Base-by-base conservation (phyloP, 2,329 filamentous ascomycete species). In the Achaetomium macrosporum region DNA sequence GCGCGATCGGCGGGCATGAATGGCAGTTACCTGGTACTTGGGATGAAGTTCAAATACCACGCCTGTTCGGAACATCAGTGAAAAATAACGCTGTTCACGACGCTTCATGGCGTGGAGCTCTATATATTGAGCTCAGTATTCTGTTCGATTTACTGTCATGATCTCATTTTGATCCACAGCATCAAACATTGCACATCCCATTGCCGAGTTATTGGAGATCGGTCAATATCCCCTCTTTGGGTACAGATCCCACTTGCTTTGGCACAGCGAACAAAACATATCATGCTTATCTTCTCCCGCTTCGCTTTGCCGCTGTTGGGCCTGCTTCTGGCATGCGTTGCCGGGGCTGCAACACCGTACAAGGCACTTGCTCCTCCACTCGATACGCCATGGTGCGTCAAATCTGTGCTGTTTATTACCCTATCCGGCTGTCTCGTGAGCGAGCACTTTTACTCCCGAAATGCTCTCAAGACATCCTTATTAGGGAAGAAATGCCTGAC, bases 371-470 rank as follows among this genome's bases (percentile, higher is more conserved):
- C 61, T 8, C 71, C 72, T 13, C 74, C 72, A 0, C 68, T 76
- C 2, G 73, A 75, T 56, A 79, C 76, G 2, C 69, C 73, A 9
- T 81, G 77, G n/a, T n/a, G n/a, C n/a, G n/a, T n/a, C n/a, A n/a
- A n/a, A n/a, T n/a, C n/a, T n/a, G n/a, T n/a, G n/a, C n/a, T n/a
- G n/a, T n/a, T n/a, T n/a, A n/a, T n/a, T n/a, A n/a, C n/a, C n/a
- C n/a, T n/a, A n/a, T n/a, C n/a, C n/a, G n/a, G n/a, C n/a, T n/a
- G n/a, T n/a, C n/a, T n/a, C n/a, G n/a, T n/a, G n/a, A n/a, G n/a
- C n/a, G n/a, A n/a, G n/a, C n/a, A n/a, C n/a, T n/a, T n/a, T n/a
- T n/a, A n/a, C n/a, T n/a, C n/a, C n/a, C n/a, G n/a, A n/a, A n/a
- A n/a, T n/a, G n/a, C n/a, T n/a, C n/a, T n/a, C n/a, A n/a, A n/a